A percentile compares a stretch with the other conserved stretches of the same genome.
Conservation (phyloP, 2,329 filamentous ascomycete species). For the Epichloe festucae region DNA sequence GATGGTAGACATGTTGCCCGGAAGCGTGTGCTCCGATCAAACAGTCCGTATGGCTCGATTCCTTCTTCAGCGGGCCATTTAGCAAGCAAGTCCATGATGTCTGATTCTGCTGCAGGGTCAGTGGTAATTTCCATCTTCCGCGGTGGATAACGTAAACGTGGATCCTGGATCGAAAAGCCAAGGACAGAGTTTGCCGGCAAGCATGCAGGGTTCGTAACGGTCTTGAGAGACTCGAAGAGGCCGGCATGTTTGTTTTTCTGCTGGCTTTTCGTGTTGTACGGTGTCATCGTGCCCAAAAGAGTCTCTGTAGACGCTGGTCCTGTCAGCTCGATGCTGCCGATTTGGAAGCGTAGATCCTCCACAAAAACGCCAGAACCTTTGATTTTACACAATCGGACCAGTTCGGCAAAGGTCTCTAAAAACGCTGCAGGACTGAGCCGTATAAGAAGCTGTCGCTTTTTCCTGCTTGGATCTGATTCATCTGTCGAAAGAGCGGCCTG, state of each 20-base stretch:
- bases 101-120: conserved; percentile 21
- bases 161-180: conserved; percentile 63
- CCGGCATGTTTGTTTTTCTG: conserved; percentile 26
- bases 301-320: conserved; percentile 68
- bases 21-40: conserved; percentile 54
- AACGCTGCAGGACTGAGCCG: conserved; percentile 76
- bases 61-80: conserved; percentile 52
- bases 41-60: conserved; percentile 41
- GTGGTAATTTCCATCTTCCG: conserved; percentile 34
- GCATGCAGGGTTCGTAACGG: conserved; percentile 54
- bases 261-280: conserved; percentile 25
- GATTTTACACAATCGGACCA: conserved; percentile 43
- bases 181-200: conserved; percentile 60
- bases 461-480: conserved; percentile 11
- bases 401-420: conserved; percentile 51
- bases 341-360: conserved; percentile 57
- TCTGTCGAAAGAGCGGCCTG: conserved; percentile 16
- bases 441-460: conserved; percentile 44
- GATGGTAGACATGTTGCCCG: conserved; percentile 53
- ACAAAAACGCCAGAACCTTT: conserved; percentile 49
- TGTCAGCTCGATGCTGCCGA: conserved; percentile 44
- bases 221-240: conserved; percentile 38
- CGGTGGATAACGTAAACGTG: conserved; percentile 67
- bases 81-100: conserved; percentile 47
- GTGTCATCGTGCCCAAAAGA: conserved; percentile 54